Conservation (phyloP, 2,329 filamentous ascomycete species). For the Bisporella sp. region DNA sequence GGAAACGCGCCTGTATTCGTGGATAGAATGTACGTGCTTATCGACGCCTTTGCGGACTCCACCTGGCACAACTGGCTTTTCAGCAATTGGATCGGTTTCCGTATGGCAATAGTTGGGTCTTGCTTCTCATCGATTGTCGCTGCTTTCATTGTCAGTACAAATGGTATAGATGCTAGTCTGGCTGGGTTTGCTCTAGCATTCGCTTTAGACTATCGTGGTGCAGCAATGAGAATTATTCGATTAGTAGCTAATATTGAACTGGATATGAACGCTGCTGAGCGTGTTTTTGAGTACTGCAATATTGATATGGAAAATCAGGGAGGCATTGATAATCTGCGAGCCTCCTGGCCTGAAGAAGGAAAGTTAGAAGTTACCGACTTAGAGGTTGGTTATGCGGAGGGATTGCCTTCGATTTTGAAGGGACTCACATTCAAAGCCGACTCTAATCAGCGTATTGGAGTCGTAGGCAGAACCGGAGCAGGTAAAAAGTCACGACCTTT, state of each 20-base stretch:
- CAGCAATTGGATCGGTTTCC: conserved; percentile 64
- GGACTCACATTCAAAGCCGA: conserved; percentile 59
- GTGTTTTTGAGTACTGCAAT: conserved; percentile 66
- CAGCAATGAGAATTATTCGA: conserved; percentile 56
- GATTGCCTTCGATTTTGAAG: conserved; percentile 62
- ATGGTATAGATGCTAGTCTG: conserved; percentile 56
- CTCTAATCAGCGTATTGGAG: conserved; percentile 44
- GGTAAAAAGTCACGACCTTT: conserved; percentile 15
- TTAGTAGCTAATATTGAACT: conserved; percentile 63
- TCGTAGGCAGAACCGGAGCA: conserved; percentile 23
- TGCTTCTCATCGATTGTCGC: conserved; percentile 59
- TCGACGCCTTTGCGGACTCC: conserved; percentile 59
- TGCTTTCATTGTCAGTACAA: conserved; percentile 51
- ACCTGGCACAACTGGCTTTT: conserved; percentile 62
- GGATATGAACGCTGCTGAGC: conserved; percentile 70
- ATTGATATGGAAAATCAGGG: conserved; percentile 58
- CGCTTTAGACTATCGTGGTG: conserved; percentile 57
- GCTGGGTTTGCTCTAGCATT: conserved; percentile 72
- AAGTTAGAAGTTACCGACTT: conserved; percentile 65
- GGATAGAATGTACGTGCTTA: conserved; percentile 56
- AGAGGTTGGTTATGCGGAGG: conserved; percentile 63
- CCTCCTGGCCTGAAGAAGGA: conserved; percentile 68
- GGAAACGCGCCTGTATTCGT: conserved; percentile 60
- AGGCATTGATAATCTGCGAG: conserved; percentile 48
- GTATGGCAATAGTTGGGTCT: conserved; percentile 63